phyloP scores from a whole-genome alignment of 345 rosid genomes.

The Schrenkiella parvula region DNA sequence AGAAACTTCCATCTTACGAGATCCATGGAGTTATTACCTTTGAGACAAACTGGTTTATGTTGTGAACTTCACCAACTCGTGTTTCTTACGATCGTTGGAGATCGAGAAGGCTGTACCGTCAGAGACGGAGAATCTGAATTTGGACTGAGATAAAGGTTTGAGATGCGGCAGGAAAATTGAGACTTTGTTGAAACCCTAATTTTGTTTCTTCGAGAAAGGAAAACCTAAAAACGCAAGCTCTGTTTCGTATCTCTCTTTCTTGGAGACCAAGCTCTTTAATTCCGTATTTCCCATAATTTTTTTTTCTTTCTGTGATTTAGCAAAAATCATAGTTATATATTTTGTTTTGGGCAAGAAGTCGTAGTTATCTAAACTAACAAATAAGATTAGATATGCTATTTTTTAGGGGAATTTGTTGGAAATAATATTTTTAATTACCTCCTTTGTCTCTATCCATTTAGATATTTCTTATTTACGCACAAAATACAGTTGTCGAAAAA shows the following conservation, averaged over 20 bases:
- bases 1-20: not conserved
- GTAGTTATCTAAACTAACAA: too few relatives aligned
- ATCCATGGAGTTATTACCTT: not conserved
- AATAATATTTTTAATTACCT: not conserved
- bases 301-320: too few relatives aligned
- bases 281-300: not conserved
- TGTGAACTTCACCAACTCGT: not conserved
- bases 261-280: not conserved
- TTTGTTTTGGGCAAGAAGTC: too few relatives aligned
- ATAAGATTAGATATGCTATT: not conserved
- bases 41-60: not conserved
- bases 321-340: too few relatives aligned
- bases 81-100: not conserved
- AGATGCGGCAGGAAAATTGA: not conserved
- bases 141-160: not conserved
- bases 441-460: too few relatives aligned
- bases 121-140: not conserved
- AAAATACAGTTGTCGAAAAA: too few relatives aligned
- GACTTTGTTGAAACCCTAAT: not conserved
- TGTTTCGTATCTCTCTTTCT: not conserved
- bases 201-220: not conserved
- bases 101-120: not conserved
- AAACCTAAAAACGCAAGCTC: not conserved
- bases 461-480: too few relatives aligned
- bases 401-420: not conserved